Conservation (phyloP, 2,329 filamentous ascomycete genomes). For the Trichoderma koningiopsis region DNA sequence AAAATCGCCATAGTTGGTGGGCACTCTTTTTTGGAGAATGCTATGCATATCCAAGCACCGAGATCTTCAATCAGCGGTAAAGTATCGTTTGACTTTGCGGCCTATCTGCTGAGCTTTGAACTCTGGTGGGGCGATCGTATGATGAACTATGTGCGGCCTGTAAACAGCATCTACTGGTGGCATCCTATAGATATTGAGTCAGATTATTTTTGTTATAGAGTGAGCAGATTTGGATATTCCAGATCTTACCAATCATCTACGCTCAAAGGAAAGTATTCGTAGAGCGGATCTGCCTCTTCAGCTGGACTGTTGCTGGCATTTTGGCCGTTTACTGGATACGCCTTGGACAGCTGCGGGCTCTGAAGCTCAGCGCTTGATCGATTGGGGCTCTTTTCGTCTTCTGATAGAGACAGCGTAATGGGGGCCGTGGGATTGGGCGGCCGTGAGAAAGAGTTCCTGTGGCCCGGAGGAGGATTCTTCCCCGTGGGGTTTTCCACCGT, state of each 20-base stretch:
- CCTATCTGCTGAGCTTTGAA: constrained; percentile 68
- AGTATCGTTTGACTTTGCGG: constrained; percentile 71
- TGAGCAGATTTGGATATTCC: not conserved
- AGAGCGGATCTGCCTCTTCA: constrained; percentile 80
- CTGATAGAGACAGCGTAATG: constrained; percentile 59
- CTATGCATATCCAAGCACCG: not conserved
- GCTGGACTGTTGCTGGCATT: constrained; percentile 60
- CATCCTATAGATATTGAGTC: constrained; percentile 55
- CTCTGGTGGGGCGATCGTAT: constrained; percentile 71
- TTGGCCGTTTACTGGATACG: constrained; percentile 39
- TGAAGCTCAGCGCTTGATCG: constrained; percentile 53
- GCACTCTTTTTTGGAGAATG: not conserved
- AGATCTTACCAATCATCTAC: constrained; percentile 75
- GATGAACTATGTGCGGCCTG: constrained; percentile 89
- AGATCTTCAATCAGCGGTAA: constrained; percentile 60
- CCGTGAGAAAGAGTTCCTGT: constrained; percentile 32
- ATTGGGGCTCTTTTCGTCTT: constrained; percentile 62
- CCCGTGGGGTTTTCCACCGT: constrained; percentile 39
- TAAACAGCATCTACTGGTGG: constrained; percentile 89
- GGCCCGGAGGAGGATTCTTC: constrained; percentile 29
- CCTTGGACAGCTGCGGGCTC: constrained; percentile 53
- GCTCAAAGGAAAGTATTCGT: constrained; percentile 92
- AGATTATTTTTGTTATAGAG: not conserved
- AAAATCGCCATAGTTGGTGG: not conserved
- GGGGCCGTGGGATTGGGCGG: constrained; percentile 40